Base-by-base conservation (phyloP, 2,329 filamentous ascomycete genomes). In the Phyllosticta citrichinensis region DNA sequence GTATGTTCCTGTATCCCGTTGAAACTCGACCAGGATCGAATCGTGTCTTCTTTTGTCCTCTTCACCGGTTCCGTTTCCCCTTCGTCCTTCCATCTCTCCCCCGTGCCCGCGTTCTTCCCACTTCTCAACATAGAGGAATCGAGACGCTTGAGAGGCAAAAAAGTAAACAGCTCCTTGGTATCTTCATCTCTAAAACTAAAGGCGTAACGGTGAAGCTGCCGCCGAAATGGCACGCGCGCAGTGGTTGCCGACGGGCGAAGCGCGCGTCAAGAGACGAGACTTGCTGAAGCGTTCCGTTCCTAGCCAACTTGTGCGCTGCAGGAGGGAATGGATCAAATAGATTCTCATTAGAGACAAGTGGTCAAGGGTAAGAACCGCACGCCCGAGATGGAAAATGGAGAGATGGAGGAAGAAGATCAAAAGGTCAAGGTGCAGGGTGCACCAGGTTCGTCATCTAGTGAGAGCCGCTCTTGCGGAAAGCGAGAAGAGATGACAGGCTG, bases 401-500 rank as follows among this genome's bases (percentile, higher is more conserved):
- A 14, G 33, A 30, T 30, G 33, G 33, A 12, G 12, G 33, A 17
- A 17, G 33, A 40, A 40, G 14, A 40, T 14, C 11, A 40, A 12
- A 17, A 40, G 11, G 33, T 5, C 33, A 12, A 40, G 33, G 33
- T 40, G 33, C 33, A 40, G 12, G 2, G 33, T 40, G 33, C 33
- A 40, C 33, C 33, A 14, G 14, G 11, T 17, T 40, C 33, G 33
- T 40, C 55, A 24, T 55, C 60, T 72, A 79, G 64, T 79, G 76
- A 57, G 74, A 74, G 56, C 87, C 82, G 73, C 88, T 87, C 80
- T 91, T 91, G 63, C 78, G 73, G 79, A 94, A 99, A 60, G 89
- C 87, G 64, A 99, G 81, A 64, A 99, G 78, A 70, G 96, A 92
- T 19, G 91, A 86, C 66, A 99, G 80, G 74, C 89, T 96, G 55